A percentile compares a stretch with the other conserved stretches of the same genome.
These are phyloP conservation scores for Syzygium oleosum DNA, from an alignment of 345 rosid genomes.

Conservation along the genomic window DNA sequence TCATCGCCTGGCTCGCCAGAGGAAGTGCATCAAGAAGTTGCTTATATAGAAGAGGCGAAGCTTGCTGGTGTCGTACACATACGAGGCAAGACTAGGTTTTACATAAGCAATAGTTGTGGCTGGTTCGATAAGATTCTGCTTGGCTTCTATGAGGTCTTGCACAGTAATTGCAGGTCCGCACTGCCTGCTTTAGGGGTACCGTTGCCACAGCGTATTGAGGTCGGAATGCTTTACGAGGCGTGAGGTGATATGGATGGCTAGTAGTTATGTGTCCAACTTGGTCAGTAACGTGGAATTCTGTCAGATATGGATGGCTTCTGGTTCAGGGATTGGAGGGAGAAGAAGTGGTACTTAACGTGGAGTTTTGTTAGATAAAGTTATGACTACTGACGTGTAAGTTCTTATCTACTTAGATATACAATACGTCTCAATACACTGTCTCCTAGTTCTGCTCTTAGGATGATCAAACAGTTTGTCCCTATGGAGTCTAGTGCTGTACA, in stretches of 20 bases:
- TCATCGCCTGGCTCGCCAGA: neutral
- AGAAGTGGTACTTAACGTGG: neutral
- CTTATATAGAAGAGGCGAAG: slow-evolving; percentile 30
- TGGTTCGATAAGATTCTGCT: slow-evolving; percentile 49
- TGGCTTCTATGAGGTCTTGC: slow-evolving; percentile 51
- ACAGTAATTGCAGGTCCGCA: slow-evolving; percentile 52
- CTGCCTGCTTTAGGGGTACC: slow-evolving; percentile 53
- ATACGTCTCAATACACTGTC: neutral
- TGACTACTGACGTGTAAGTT: neutral
- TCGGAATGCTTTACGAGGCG: slow-evolving; percentile 62
- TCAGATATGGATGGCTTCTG: neutral
- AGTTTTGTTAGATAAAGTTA: neutral
- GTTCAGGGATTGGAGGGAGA: neutral
- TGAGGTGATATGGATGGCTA: slow-evolving; percentile 3
- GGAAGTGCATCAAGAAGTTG: slow-evolving; percentile 26
- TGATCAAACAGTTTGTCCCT: neutral
- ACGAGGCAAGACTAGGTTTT: slow-evolving; percentile 60
- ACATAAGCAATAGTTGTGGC: slow-evolving; percentile 27
- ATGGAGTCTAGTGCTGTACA: neutral
- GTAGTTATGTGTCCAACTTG: neutral
- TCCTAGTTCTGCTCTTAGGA: neutral
- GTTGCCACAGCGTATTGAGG: slow-evolving; percentile 38
- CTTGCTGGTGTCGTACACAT: slow-evolving; percentile 39
- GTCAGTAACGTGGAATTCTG: neutral
- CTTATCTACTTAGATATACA: neutral